Evolutionary conservation across 352 stramenopile genomes (phyloP), one percentile per base, ranked within the genome.

Genomic region (Globisporangium nodosum): DNA sequence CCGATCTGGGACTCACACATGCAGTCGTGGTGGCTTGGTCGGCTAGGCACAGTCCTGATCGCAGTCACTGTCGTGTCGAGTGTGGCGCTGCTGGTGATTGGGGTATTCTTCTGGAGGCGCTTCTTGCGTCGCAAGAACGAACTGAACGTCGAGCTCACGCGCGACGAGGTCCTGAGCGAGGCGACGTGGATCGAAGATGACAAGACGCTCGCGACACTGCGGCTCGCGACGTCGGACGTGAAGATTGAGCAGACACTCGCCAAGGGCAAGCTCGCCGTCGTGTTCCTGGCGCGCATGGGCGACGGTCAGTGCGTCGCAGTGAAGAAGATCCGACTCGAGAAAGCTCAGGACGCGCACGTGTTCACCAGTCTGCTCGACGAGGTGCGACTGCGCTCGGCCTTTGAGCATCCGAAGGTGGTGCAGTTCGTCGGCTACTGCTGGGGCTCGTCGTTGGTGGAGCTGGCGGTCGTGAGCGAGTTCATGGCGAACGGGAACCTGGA

Each of bases 361-460:
- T 66, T 61, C 24, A 39, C 58, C 21, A 53, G 42, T 0, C 52
- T 70, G 3, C 47, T 70, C 30, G 54, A 51, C 15, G 60, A 70
- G 11, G 56, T 70, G 16, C 60, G 64, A 1, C 31, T 68, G 50
- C 49, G 47, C 21, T 65, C 61, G 42, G 61, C 52, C 18, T 49
- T 70, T 42, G 55, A 70, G n/a, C 64, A 68, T 45, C 48, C 49
- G 3, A 56, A 61, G 30, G 49, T 70, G 35, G 64, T 70, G 35
- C 52, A 49, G 37, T 69, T 70, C 40, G 47, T 72, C 6, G 65
- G 65, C 21, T 66, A 70, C n/a, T 70, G 57, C 31, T 72, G 65
- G 63, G 64, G 56, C 15, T 30, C 18, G 15, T 39, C 40, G 13
- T 43, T 70, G 54, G 24, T 57, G 11, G 56, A 70, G 21, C 48